Evolutionary conservation across 2,329 filamentous ascomycete genomes (phyloP), one percentile per base, ranked within the genome.

Genomic region (Thielaviopsis euricoi): DNA sequence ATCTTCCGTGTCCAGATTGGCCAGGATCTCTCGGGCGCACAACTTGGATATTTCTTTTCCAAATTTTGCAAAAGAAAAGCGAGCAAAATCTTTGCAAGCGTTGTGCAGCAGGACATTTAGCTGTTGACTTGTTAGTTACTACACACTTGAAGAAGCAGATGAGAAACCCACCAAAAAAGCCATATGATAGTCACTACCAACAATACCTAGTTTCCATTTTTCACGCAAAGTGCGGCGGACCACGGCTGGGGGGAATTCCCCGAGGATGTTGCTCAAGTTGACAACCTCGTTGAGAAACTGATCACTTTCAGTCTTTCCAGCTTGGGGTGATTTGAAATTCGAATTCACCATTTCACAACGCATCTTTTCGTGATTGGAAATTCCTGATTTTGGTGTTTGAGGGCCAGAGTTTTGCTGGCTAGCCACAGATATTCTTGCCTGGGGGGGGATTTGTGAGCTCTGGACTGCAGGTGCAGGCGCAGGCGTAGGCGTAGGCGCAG

Each of bases 61-160:
- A 60, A 77, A 77, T 33, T 76, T 72, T 9, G 69, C 63, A 12
- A 79, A 65, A 1, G 72, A 67, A 7, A 66, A 66, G 10, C 64
- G 67, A 4, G 76, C 66, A 1, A 73, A 70, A 0, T 64, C 61
- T 0, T 68, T 64, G 21, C 65, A 64, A 10, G 74, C 71, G 58
- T 75, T 72, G 56, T 75, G 72, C 46, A 81, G 70, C 5, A 71
- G 67, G 0, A 74, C 72, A 62, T 78, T 79, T 46, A 78, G 64
- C 57, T 58, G 43, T 50, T 12, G 12, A 37, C 13, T 22, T 3
- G 29, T 49, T 52, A 58, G 43, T 50, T 13, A 17, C 12, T n/a
- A 50, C 29, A 37, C 37, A 15, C 10, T 3, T 43, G 3, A 19
- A 10, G 21, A 13, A 52, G 17, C 33, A 17, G 10, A 48, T 6